Conservation (phyloP, 148 eudicot genomes). For the Vaccinium darrowii region DNA sequence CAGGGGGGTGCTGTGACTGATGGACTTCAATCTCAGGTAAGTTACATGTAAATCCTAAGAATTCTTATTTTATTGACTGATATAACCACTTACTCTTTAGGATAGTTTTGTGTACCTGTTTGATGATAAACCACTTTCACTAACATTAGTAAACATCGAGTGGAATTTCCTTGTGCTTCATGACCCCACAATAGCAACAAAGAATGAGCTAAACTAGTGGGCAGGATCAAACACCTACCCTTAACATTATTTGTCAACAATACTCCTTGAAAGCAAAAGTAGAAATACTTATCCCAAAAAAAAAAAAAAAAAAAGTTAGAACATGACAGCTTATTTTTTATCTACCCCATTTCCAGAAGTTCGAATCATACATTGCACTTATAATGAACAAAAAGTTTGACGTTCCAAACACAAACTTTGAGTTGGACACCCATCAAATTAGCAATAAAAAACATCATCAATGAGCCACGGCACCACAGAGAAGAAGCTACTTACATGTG, state of each 20-base stretch:
- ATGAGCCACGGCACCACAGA: neutral
- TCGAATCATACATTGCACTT: neutral
- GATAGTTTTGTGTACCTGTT: neutral
- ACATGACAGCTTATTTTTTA: neutral
- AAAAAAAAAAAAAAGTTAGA: too few relatives aligned
- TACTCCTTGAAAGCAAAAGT: neutral
- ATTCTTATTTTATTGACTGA: neutral
- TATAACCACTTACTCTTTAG: neutral
- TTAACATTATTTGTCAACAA: neutral
- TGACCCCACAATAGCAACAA: neutral
- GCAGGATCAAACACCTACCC: neutral
- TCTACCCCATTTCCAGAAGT: neutral
- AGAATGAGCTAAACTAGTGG: neutral
- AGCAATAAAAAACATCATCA: neutral
- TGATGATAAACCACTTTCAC: neutral
- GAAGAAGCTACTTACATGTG: constrained; percentile 63
- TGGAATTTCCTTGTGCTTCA: neutral
- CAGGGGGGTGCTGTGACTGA: neutral
- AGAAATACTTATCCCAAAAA: too few relatives aligned
- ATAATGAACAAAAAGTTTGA: neutral
- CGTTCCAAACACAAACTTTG: neutral
- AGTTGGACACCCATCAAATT: neutral
- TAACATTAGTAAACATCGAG: neutral
- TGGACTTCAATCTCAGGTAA: neutral
- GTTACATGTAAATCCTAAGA: neutral